Percentiles rank a stretch among this genome's conserved stretches.
phyloP scores from a whole-genome alignment of 768 basidiomycete genomes.

The Rhizopogon vinicolor region DNA sequence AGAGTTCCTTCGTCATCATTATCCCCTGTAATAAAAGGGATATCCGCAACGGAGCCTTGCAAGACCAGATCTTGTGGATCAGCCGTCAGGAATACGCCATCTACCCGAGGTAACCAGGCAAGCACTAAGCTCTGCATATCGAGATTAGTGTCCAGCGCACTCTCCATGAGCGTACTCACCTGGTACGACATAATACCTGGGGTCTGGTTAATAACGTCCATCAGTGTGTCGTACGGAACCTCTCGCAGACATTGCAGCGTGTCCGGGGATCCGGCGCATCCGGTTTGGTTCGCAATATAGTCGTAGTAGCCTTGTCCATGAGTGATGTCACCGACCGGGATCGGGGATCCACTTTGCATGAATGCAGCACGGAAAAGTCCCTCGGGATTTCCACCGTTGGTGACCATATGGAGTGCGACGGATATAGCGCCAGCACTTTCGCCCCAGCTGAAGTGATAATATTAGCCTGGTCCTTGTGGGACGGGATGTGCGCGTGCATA shows the following conservation, averaged over 20 bases:
- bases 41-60: slow-evolving; percentile 39
- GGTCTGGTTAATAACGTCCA: slow-evolving; percentile 34
- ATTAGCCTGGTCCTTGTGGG: neutral
- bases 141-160: neutral
- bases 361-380: slow-evolving; percentile 45
- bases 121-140: slow-evolving; percentile 34
- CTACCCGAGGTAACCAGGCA: slow-evolving; percentile 45
- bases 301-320: slow-evolving; percentile 44
- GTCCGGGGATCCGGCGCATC: slow-evolving; percentile 34
- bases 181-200: slow-evolving; percentile 38
- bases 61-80: slow-evolving; percentile 38
- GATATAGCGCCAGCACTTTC: slow-evolving; percentile 57
- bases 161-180: slow-evolving; percentile 17
- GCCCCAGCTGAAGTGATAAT: slow-evolving; percentile 42
- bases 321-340: slow-evolving; percentile 38
- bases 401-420: slow-evolving; percentile 45
- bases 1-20: slow-evolving; percentile 58
- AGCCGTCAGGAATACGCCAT: slow-evolving; percentile 46
- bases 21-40: slow-evolving; percentile 49
- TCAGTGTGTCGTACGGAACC: slow-evolving; percentile 31
- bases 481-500: slow-evolving; percentile 19
- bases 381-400: slow-evolving; percentile 39
- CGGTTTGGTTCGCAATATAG: slow-evolving; percentile 33
- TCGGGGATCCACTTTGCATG: slow-evolving; percentile 47
- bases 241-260: slow-evolving; percentile 37